A percentile compares a stretch with the other conserved stretches of the same genome.
Conservation (phyloP, 495 filamentous ascomycete species). For the Daldinia decipiens region DNA sequence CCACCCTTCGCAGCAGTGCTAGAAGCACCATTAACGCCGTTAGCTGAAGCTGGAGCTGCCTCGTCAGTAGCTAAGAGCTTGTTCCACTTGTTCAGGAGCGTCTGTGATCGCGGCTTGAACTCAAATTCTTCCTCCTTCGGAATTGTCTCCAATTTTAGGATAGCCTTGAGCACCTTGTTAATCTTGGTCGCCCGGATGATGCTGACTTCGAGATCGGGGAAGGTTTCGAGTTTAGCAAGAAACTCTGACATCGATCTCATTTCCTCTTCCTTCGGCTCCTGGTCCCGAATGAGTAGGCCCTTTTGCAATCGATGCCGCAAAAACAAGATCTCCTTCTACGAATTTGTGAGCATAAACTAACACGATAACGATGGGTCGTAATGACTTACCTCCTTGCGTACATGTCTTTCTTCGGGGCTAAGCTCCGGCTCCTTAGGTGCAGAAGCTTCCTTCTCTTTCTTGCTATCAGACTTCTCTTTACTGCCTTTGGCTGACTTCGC, state of each 20-base stretch:
- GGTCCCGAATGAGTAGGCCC: conserved; percentile 83
- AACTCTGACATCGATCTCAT: conserved; percentile 85
- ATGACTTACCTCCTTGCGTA: conserved; percentile 67
- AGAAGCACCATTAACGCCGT: conserved; percentile 56
- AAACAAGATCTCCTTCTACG: conserved; percentile 77
- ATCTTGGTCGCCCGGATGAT: conserved; percentile 90
- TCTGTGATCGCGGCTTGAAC: conserved; percentile 81
- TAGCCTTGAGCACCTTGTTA: conserved; percentile 91
- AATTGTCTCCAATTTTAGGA: conserved; percentile 82
- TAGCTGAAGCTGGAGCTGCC: conserved; percentile 52
- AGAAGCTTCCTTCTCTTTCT: conserved; percentile 66
- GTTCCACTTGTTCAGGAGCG: conserved; percentile 83
- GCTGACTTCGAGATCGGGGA: conserved; percentile 80
- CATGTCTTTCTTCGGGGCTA: conserved; percentile 57
- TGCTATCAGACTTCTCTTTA: conserved; percentile 70
- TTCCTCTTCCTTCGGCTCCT: conserved; percentile 84
- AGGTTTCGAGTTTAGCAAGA: conserved; percentile 79
- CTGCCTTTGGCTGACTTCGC: conserved; percentile 70
- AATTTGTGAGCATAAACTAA: conserved; percentile 21
- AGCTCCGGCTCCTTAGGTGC: conserved; percentile 62
- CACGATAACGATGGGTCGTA: background rate
- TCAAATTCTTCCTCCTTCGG: conserved; percentile 85
- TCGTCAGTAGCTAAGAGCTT: conserved; percentile 71
- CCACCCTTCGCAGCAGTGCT: conserved; percentile 53
- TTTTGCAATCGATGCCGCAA: conserved; percentile 91